phyloP scores from a whole-genome alignment of 495 filamentous ascomycete genomes.

The Podospora pseudocomata region DNA sequence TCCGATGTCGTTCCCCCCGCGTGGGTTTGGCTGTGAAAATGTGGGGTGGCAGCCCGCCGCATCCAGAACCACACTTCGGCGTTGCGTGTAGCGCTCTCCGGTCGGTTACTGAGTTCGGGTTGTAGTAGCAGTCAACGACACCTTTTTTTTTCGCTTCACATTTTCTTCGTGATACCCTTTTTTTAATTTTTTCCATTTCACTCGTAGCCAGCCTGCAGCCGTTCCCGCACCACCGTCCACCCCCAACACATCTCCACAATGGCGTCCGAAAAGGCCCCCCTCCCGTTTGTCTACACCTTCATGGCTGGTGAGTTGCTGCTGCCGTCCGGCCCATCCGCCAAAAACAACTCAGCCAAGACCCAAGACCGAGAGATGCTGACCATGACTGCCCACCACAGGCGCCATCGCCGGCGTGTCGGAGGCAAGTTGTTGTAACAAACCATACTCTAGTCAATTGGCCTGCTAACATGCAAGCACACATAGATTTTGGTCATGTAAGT shows the following conservation, averaged over 20 bases:
- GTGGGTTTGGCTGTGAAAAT: slow-evolving; percentile 2
- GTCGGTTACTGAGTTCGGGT: slow-evolving; percentile 12
- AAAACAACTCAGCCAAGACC: slow-evolving; percentile 17
- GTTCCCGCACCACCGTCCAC: neutral
- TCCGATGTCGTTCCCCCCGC: slow-evolving; percentile 24
- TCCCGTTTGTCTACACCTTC: slow-evolving; percentile 37
- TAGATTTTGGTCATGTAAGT: slow-evolving; percentile 84
- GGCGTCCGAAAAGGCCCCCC: slow-evolving; percentile 31
- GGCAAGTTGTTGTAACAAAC: slow-evolving; percentile 16
- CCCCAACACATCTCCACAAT: slow-evolving; percentile 21
- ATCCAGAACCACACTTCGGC: slow-evolving; percentile 7
- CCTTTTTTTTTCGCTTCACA: slow-evolving; percentile 11
- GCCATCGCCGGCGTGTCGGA: slow-evolving; percentile 33
- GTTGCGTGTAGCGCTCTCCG: neutral
- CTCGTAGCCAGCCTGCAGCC: neutral
- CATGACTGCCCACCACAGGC: slow-evolving; percentile 15
- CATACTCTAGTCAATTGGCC: slow-evolving; percentile 20
- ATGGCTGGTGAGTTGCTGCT: slow-evolving; percentile 29
- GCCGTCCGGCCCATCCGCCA: slow-evolving; percentile 3
- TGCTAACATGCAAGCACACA: slow-evolving; percentile 30
- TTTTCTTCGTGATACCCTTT: slow-evolving; percentile 14
- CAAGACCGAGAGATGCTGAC: slow-evolving; percentile 19
- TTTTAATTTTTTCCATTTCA: slow-evolving; percentile 6
- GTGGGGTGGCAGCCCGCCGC: neutral
- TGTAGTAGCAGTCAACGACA: neutral